Percentiles rank a stretch among this genome's conserved stretches.
These are phyloP conservation scores for Fusarium mangiferae DNA, from an alignment of 2,329 filamentous ascomycete species.

Conservation along the genomic window DNA sequence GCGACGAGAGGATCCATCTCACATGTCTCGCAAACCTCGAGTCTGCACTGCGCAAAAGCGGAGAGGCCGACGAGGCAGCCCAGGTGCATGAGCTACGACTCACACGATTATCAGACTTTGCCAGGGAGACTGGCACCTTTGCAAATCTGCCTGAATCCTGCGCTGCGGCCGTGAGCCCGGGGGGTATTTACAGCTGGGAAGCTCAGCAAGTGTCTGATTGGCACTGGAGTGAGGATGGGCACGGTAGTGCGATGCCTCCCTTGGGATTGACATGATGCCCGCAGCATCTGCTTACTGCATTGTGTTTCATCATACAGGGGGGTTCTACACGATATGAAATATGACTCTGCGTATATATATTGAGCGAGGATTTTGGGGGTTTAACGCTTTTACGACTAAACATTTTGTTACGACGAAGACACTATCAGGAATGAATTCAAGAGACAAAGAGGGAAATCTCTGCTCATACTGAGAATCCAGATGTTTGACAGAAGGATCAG, in stretches of 20 bases:
- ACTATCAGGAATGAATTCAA: background rate
- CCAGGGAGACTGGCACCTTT: conserved; percentile 42
- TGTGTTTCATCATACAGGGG: background rate
- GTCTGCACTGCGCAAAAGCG: conserved; percentile 39
- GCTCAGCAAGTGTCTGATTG: conserved; percentile 38
- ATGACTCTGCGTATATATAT: conserved; percentile 7
- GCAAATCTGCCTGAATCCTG: conserved; percentile 34
- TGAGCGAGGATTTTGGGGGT: background rate
- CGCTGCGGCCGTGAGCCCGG: conserved; percentile 25
- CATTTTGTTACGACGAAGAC: conserved; percentile 4
- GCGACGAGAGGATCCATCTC: conserved; percentile 47
- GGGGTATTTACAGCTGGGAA: conserved; percentile 27
- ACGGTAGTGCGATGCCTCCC: conserved; percentile 12
- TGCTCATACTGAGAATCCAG: background rate
- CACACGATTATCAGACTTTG: conserved; percentile 45
- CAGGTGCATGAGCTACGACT: conserved; percentile 45
- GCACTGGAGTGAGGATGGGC: conserved; percentile 32
- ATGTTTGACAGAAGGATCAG: background rate
- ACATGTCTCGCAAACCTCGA: conserved; percentile 51
- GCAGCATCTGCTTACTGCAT: conserved; percentile 6
- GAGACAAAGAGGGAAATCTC: background rate
- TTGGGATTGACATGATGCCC: conserved; percentile 33
- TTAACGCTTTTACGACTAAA: conserved; percentile 18
- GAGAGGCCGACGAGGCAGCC: conserved; percentile 41
- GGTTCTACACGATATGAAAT: background rate